Evolutionary conservation across 2,329 filamentous ascomycete species (phyloP), one percentile per base, ranked within the genome.

Genomic region (Fusarium fracticaudum): DNA sequence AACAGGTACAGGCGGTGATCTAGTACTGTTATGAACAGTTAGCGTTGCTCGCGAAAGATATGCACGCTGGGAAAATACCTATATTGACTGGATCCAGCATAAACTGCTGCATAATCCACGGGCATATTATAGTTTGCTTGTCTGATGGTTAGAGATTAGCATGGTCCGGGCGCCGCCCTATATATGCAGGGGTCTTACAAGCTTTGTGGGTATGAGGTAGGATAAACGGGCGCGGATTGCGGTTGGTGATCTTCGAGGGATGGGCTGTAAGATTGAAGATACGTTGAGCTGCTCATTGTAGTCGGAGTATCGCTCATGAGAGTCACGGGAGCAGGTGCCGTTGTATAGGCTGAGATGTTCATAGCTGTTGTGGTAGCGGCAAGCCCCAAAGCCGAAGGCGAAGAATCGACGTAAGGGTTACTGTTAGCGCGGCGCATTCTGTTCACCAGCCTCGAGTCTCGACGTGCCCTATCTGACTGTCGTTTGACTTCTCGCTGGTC

Each of bases 401-500:
- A 80, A 82, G 85, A 76, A 80, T 83, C 69, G 83, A 79, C 53
- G 82, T 86, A 75, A 76, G 87, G 69, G 73, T 80, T 83, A 81
- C 86, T 89, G 78, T 85, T 86, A 38, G 85, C 84, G 60, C 89
- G 86, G 71, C 87, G 85, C 55, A 87, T 83, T 67, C 89, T 86
- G 14, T 82, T 80, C 7, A 85, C 84, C 22, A 87, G 80, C 78
- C 91, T 91, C 12, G 87, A 87, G 73, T 90, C 88, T 74, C 90
- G 85, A 65, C 90, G 87, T 50, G 85, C 87, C 74, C 87, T 88
- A 73, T 91, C 89, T 69, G 87, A 85, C 76, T 91, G 89, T 67
- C 89, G 86, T 82, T 90, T 91, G 47, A 91, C 79, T 77, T 91
- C 89, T 71, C 90, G 87, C 79, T 91, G 89, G 78, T 91, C 89